Conservation (phyloP, 345 rosid genomes). For the Moringa oleifera region DNA sequence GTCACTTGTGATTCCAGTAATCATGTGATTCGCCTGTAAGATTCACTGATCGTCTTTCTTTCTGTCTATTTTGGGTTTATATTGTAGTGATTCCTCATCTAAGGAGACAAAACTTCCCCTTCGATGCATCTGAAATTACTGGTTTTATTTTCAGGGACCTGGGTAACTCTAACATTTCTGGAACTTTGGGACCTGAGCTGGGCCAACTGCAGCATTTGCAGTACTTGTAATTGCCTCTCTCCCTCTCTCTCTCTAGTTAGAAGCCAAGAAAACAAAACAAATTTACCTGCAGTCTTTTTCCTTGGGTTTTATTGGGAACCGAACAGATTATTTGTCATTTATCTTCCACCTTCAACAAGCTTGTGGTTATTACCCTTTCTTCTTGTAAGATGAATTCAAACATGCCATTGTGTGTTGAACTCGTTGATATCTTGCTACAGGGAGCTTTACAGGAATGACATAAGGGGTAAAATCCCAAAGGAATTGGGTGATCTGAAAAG, state of each 20-base stretch:
- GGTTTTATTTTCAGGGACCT: conserved; percentile 61
- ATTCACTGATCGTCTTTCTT: conserved; percentile 1
- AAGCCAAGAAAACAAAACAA: too few species aligned
- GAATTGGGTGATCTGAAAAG: conserved; percentile 55
- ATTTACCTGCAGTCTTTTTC: not conserved
- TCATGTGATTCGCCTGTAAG: conserved; percentile 62
- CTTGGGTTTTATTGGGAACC: not conserved
- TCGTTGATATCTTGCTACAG: conserved; percentile 28
- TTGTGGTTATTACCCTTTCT: not conserved
- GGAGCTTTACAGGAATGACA: conserved; percentile 54
- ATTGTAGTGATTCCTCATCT: not conserved
- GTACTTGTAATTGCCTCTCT: conserved; percentile 40
- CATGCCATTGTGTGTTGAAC: conserved; percentile 1
- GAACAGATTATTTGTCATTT: not conserved
- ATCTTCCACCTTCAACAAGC: not conserved
- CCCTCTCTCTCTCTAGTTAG: not conserved
- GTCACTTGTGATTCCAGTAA: conserved; percentile 62
- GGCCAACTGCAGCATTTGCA: conserved; percentile 59
- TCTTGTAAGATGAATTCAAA: not conserved
- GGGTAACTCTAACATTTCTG: conserved; percentile 66
- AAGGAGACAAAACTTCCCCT: too few species aligned
- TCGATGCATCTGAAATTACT: too few species aligned
- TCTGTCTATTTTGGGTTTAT: not conserved
- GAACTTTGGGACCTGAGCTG: conserved; percentile 61
- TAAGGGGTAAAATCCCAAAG: conserved; percentile 44